Base-by-base conservation (phyloP, 177 flowering plant species). In the Tripterygium wilfordii region DNA sequence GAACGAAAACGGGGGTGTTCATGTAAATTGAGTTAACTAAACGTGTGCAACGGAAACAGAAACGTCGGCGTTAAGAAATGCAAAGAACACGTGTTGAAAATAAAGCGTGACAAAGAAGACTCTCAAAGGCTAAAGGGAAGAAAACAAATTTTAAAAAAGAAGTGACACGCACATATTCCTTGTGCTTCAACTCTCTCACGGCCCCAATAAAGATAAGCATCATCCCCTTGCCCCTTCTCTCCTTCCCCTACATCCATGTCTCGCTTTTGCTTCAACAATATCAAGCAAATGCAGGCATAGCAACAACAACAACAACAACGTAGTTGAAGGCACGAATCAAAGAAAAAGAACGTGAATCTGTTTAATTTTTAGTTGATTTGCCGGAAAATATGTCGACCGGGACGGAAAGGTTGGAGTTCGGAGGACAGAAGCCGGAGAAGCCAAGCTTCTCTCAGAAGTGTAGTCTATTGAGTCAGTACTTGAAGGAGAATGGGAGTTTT, bases 401-500 rank as follows among this genome's bases (percentile, higher is more conserved):
- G 30, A 46, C 73, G 49, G 68, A 58, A 15, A 31, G 46, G 19
- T 20, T 62, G 18, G 78, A 63, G 43, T 20, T 52, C 44, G 20
- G 49, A 29, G 77, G 67, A 28, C 62, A 52, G 31, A 70, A 49
- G 57, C 16, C 47, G 25, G 80, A 68, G 64, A 71, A 65, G 62
- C 36, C 80, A 1, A 74, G 61, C 48, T 84, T 81, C 65, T 49
- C 73, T 3, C 73, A 60, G 57, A 82, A 68, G 10, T 82, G 88
- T 51, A 75, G 30, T 46, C 63, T 73, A 33, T 54, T 84, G 62
- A 79, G 88, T 37, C 82, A 75, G 66, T 84, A 81, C 53, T 32
- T 80, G 62, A 86, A 81, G 58, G 81, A 76, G 66, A 83, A 75
- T 14, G 82, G 84, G 3, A 39, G 62, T 12, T 58, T 83, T 5